Evolutionary conservation across 2,329 filamentous ascomycete species (phyloP).

Genomic region (Colletotrichum sp.): DNA sequence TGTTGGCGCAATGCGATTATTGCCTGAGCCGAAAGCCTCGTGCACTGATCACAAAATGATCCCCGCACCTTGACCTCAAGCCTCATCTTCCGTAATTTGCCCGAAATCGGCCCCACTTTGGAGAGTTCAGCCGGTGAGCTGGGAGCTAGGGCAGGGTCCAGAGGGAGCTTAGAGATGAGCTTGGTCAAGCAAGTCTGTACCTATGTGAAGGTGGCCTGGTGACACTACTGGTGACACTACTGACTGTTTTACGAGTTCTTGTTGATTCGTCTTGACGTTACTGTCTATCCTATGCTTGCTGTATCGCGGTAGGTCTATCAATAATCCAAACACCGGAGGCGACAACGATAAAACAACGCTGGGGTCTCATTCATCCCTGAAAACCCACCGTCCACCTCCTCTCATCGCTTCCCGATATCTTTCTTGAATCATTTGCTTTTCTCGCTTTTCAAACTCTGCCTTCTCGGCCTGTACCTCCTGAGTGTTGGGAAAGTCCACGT

Average conservation of each 20-base stretch:
- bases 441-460: slow-evolving; percentile 66
- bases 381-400: slow-evolving; percentile 77
- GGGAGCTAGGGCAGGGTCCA: background rate
- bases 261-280: background rate
- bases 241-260: background rate
- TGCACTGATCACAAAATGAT: background rate
- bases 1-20: slow-evolving; percentile 18
- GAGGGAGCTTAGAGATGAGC: background rate
- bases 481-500: slow-evolving; percentile 85
- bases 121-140: background rate
- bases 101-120: slow-evolving; percentile 12
- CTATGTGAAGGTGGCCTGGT: background rate
- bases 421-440: slow-evolving; percentile 70
- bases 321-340: background rate
- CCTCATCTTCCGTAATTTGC: slow-evolving; percentile 12
- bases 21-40: slow-evolving; percentile 16
- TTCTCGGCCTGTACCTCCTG: slow-evolving; percentile 76
- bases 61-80: background rate
- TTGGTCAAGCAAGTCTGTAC: background rate
- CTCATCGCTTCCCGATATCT: slow-evolving; percentile 84
- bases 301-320: background rate
- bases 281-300: background rate
- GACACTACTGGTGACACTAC: background rate
- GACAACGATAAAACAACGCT: background rate
- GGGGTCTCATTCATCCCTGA: slow-evolving; percentile 72